Evolutionary conservation across 257 asterid genomes (phyloP).

Genomic region (Nemophila menziesii): DNA sequence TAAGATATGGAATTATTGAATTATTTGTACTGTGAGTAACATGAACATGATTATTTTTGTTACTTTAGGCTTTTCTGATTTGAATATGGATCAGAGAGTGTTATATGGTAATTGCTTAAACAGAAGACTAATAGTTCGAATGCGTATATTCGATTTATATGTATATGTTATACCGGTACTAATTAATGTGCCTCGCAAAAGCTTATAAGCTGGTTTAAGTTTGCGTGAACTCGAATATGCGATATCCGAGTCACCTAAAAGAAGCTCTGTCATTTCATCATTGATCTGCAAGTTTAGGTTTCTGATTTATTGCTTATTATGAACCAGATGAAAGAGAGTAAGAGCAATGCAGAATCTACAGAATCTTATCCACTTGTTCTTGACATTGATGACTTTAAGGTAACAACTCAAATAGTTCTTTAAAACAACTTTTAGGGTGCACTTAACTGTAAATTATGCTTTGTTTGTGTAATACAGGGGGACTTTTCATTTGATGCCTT

Average conservation of each 20-base stretch:
- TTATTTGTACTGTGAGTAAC: neutral
- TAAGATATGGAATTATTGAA: neutral
- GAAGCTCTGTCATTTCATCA: no score
- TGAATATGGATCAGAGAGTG: neutral
- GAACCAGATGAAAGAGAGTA: neutral
- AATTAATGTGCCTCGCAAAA: neutral
- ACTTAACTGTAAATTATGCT: conserved; percentile 15
- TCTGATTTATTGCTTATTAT: neutral
- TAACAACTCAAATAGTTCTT: conserved; percentile 19
- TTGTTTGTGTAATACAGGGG: conserved; percentile 42
- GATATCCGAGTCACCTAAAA: no score
- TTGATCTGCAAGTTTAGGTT: neutral
- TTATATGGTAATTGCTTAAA: no score
- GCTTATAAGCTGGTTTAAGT: neutral
- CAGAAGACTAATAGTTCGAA: no score
- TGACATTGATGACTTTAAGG: conserved; percentile 90
- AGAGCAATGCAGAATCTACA: neutral
- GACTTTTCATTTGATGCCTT: conserved; percentile 88
- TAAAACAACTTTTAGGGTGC: neutral
- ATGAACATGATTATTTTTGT: neutral
- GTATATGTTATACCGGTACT: neutral
- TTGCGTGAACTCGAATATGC: neutral
- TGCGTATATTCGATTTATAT: neutral
- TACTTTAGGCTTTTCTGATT: neutral
- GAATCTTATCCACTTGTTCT: conserved; percentile 67